phyloP scores from a whole-genome alignment of 2,329 filamentous ascomycete genomes.

The Endoconidiophora polonica region DNA sequence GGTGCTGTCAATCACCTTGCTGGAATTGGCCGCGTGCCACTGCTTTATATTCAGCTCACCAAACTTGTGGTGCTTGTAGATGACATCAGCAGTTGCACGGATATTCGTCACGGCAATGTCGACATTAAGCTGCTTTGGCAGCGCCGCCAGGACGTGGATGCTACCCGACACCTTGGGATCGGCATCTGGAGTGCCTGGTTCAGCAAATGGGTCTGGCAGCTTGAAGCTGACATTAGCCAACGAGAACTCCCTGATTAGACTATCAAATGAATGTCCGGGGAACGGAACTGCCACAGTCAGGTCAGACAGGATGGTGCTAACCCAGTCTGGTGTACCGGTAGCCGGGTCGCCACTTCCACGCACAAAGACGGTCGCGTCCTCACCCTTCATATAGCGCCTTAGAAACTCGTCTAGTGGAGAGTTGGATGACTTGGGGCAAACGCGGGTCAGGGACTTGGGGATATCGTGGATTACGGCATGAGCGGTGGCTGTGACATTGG shows the following conservation, averaged over 20 bases:
- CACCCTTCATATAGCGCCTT: slow-evolving; percentile 64
- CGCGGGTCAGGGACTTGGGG: slow-evolving; percentile 52
- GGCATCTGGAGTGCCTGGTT: slow-evolving; percentile 54
- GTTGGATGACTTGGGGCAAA: slow-evolving; percentile 58
- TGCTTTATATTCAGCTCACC: slow-evolving; percentile 62
- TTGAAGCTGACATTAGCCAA: slow-evolving; percentile 73
- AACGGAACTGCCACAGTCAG: slow-evolving; percentile 74
- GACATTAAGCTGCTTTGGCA: slow-evolving; percentile 80
- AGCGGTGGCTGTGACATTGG: slow-evolving; percentile 51
- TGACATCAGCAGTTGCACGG: slow-evolving; percentile 62
- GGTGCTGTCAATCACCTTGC: slow-evolving; percentile 38
- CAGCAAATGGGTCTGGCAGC: slow-evolving; percentile 63
- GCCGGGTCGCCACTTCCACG: slow-evolving; percentile 55
- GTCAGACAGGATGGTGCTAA: slow-evolving; percentile 61
- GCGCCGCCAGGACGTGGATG: slow-evolving; percentile 57
- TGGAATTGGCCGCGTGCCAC: slow-evolving; percentile 77
- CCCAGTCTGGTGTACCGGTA: slow-evolving; percentile 58
- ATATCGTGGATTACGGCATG: slow-evolving; percentile 57
- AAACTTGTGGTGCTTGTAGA: slow-evolving; percentile 60
- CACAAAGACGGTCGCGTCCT: slow-evolving; percentile 64
- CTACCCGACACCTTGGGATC: slow-evolving; percentile 70
- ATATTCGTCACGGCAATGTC: slow-evolving; percentile 62
- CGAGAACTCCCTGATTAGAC: slow-evolving; percentile 75
- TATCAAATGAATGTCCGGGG: slow-evolving; percentile 64
- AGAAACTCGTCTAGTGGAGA: slow-evolving; percentile 78